These are phyloP conservation scores for Eucalyptus microcorys DNA, from an alignment of 345 rosid species.

Conservation along the genomic window DNA sequence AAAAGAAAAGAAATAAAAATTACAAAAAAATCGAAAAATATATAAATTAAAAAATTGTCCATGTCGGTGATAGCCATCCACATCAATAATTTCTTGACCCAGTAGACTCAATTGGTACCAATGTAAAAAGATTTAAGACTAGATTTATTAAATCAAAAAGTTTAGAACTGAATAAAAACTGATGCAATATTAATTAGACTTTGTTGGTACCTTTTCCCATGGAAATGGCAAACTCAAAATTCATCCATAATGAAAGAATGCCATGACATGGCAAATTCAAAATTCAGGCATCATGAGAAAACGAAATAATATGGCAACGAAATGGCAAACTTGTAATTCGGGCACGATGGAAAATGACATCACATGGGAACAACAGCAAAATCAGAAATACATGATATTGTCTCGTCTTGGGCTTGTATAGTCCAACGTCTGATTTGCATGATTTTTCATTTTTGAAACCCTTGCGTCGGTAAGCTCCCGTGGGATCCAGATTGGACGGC, in stretches of 20 bases:
- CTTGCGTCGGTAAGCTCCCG: background rate
- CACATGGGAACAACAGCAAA: background rate
- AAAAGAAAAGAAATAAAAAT: too few relatives aligned
- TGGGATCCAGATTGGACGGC: background rate
- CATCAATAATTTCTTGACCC: too few relatives aligned
- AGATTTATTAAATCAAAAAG: too few relatives aligned
- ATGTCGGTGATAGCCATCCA: too few relatives aligned
- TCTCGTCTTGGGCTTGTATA: background rate
- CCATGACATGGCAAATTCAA: background rate
- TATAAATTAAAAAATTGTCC: too few relatives aligned
- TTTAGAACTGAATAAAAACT: too few relatives aligned
- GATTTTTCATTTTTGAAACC: background rate
- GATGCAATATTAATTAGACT: too few relatives aligned
- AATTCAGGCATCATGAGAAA: background rate
- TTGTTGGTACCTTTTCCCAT: background rate
- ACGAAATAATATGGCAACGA: background rate
- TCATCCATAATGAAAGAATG: background rate
- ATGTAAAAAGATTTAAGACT: too few relatives aligned
- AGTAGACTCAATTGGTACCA: too few relatives aligned
- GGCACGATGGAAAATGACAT: background rate
- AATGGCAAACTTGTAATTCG: background rate
- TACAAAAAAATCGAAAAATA: too few relatives aligned
- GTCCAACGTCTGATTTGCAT: background rate
- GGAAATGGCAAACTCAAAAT: background rate
- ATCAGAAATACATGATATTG: background rate